These are phyloP conservation scores for Persicaria tinctoria DNA, from an alignment of 148 eudicot species.

Conservation along the genomic window DNA sequence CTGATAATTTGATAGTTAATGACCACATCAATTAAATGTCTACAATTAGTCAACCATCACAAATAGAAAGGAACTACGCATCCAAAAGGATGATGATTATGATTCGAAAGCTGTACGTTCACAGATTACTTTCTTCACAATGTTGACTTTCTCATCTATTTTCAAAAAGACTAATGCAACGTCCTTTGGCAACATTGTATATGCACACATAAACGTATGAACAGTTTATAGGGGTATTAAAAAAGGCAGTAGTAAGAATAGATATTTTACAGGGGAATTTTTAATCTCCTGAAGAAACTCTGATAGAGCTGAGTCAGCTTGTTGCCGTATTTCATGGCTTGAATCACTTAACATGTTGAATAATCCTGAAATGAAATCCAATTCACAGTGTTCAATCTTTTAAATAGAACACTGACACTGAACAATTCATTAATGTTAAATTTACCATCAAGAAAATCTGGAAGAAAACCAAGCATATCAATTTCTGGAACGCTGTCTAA, in stretches of 20 bases:
- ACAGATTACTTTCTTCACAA: background rate
- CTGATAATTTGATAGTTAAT: background rate
- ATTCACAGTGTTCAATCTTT: conserved; percentile 8
- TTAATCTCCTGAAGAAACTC: conserved; percentile 98
- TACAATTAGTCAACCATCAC: background rate
- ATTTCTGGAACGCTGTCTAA: conserved; percentile 97
- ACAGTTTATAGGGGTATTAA: background rate
- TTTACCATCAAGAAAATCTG: conserved; percentile 98
- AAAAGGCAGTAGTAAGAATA: background rate
- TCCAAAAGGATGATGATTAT: background rate
- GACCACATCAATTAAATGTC: background rate
- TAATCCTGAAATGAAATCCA: conserved; percentile 51
- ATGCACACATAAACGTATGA: background rate
- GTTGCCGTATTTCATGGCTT: conserved; percentile 96
- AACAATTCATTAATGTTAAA: background rate
- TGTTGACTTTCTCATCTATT: background rate
- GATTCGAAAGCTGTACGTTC: background rate
- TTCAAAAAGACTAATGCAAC: background rate
- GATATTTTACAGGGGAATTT: conserved; percentile 76
- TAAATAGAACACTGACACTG: conserved; percentile 7
- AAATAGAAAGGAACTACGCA: background rate
- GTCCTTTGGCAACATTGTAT: background rate
- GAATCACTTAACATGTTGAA: conserved; percentile 96
- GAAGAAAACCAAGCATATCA: conserved; percentile 99
- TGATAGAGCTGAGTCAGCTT: conserved; percentile 94